These are phyloP conservation scores for Neckera pumila DNA, from an alignment of 225 moss, liverwort and hornwort genomes.

Conservation along the genomic window DNA sequence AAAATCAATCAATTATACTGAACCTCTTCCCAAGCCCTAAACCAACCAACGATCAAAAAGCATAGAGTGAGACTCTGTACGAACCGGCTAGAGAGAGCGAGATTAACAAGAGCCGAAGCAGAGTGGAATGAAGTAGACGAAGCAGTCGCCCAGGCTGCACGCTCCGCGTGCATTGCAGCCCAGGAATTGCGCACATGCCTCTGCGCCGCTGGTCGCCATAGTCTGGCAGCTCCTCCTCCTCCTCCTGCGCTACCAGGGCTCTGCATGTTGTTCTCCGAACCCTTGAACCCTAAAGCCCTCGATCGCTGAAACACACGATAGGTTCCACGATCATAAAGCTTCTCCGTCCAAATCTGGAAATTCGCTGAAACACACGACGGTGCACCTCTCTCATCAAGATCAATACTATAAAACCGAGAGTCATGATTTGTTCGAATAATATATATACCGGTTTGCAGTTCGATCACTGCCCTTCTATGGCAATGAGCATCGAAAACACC, in stretches of 20 bases:
- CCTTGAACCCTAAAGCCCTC: not conserved
- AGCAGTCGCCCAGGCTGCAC: constrained; percentile 55
- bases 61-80: not conserved
- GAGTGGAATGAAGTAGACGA: constrained; percentile 46
- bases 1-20: not conserved
- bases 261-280: constrained; percentile 5
- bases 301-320: too few relatives aligned
- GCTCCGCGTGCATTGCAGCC: constrained; percentile 64
- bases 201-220: constrained; percentile 97
- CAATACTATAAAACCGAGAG: too few relatives aligned
- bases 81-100: constrained; percentile 38
- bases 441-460: too few relatives aligned
- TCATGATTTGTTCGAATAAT: too few relatives aligned
- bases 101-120: constrained; percentile 69
- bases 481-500: too few relatives aligned
- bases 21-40: not conserved
- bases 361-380: too few relatives aligned
- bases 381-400: too few relatives aligned
- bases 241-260: constrained; percentile 17
- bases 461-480: too few relatives aligned
- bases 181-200: constrained; percentile 85
- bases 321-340: too few relatives aligned
- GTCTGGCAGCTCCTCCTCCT: constrained; percentile 27
- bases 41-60: not conserved
- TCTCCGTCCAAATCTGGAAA: too few relatives aligned